Evolutionary conservation across 2,329 filamentous ascomycete genomes (phyloP).

Genomic region (Aspergillus brasiliensis): DNA sequence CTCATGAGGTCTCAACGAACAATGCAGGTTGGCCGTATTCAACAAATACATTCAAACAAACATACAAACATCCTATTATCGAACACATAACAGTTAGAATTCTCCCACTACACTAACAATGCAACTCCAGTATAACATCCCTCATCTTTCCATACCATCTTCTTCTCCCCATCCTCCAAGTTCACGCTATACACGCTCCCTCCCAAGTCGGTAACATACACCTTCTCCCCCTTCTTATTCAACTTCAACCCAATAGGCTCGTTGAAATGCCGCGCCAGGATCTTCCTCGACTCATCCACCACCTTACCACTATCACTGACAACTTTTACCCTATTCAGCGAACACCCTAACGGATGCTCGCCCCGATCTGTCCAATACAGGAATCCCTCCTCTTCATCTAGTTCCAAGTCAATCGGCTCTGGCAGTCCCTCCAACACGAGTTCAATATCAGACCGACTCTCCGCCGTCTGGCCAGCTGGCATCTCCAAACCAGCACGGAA

Average conservation of each 20-base stretch:
- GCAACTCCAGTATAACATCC: too few species aligned
- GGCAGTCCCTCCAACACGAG: constrained; percentile 49
- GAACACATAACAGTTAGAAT: too few species aligned
- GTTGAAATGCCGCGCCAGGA: constrained; percentile 41
- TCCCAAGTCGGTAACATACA: constrained; percentile 33
- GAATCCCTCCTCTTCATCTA: constrained; percentile 49
- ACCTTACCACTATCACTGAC: constrained; percentile 31
- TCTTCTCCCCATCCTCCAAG: constrained; percentile 19
- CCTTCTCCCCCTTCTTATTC: constrained; percentile 18
- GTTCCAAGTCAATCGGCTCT: constrained; percentile 61
- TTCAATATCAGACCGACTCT: neutral
- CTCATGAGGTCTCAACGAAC: too few species aligned
- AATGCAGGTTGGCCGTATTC: too few species aligned
- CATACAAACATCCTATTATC: too few species aligned
- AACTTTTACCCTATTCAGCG: constrained; percentile 47
- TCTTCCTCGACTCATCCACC: constrained; percentile 15
- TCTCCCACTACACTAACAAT: too few species aligned
- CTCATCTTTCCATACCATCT: neutral
- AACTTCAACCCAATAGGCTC: constrained; percentile 53
- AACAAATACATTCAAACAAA: too few species aligned
- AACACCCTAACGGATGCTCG: constrained; percentile 58
- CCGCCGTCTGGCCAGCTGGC: neutral
- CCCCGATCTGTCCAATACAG: constrained; percentile 66
- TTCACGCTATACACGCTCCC: constrained; percentile 30
- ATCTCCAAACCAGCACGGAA: constrained; percentile 45